Evolutionary conservation across 352 stramenopile species (phyloP).

Genomic region (Phytophthora hibernalis): DNA sequence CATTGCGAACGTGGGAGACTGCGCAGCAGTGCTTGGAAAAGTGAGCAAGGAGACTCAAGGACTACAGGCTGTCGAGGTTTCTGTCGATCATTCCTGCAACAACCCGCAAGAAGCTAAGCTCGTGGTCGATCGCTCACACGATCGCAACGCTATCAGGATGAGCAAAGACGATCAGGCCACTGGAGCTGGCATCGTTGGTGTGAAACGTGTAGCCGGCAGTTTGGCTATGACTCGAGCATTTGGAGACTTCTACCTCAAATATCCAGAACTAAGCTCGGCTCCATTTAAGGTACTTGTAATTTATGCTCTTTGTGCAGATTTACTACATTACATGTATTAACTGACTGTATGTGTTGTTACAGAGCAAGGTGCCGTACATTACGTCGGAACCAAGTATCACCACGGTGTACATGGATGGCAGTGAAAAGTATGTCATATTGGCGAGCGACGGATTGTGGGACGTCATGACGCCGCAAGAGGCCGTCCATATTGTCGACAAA

Average conservation of each 20-base stretch:
- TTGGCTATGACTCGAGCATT: slow-evolving; percentile 93
- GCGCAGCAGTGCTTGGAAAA: slow-evolving; percentile 87
- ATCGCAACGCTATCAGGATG: slow-evolving; percentile 87
- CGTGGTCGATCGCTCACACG: slow-evolving; percentile 67
- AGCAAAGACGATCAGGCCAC: slow-evolving; percentile 92
- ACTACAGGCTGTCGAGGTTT: slow-evolving; percentile 47
- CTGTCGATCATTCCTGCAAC: slow-evolving; percentile 65
- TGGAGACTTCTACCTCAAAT: slow-evolving; percentile 95
- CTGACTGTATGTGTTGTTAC: slow-evolving; percentile 6
- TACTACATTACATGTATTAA: too few relatives aligned
- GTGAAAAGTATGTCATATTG: slow-evolving; percentile 78
- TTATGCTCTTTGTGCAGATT: not conserved
- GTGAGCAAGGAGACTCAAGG: slow-evolving; percentile 44
- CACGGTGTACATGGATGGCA: slow-evolving; percentile 54
- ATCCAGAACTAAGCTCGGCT: slow-evolving; percentile 88
- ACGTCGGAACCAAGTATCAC: slow-evolving; percentile 72
- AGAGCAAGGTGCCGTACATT: slow-evolving; percentile 87
- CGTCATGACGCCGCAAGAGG: slow-evolving; percentile 71
- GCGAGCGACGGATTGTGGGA: slow-evolving; percentile 88
- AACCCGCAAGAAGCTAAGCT: slow-evolving; percentile 61
- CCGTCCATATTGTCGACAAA: slow-evolving; percentile 66
- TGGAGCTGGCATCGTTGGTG: slow-evolving; percentile 70
- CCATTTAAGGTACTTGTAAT: slow-evolving; percentile 85
- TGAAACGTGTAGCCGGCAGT: slow-evolving; percentile 92
- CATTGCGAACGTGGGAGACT: slow-evolving; percentile 93